Percentiles rank a stretch among this genome's conserved stretches.
These are phyloP conservation scores for Linnemannia exigua DNA, from an alignment of 192 early-diverging fungal species.

Conservation along the genomic window DNA sequence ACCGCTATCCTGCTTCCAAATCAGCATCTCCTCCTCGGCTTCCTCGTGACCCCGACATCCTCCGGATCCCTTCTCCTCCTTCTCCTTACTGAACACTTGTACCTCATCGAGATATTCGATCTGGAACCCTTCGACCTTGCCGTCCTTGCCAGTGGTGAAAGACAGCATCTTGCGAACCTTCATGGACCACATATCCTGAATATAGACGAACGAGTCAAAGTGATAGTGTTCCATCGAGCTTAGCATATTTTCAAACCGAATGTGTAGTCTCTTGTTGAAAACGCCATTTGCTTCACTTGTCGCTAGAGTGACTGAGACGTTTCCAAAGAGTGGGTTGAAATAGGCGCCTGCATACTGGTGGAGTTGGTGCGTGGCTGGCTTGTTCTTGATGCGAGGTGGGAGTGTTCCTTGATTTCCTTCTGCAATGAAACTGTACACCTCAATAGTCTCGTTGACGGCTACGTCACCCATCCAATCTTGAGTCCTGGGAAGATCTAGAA, in stretches of 20 bases:
- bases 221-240: constrained; percentile 29
- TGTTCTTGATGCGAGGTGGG: constrained; percentile 9
- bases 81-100: neutral
- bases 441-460: neutral
- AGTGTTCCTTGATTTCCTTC: neutral
- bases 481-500: constrained; percentile 8
- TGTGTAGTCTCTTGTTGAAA: neutral
- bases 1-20: neutral
- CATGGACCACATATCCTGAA: neutral
- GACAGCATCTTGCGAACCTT: constrained; percentile 4
- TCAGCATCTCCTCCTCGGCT: neutral
- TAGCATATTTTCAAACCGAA: neutral
- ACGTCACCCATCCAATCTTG: constrained; percentile 11
- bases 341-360: constrained; percentile 1
- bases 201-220: constrained; percentile 17
- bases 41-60: neutral
- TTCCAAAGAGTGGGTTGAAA: constrained; percentile 2
- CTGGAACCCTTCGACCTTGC: constrained; percentile 18
- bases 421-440: neutral
- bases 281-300: neutral
- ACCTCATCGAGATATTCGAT: neutral
- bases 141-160: constrained; percentile 4
- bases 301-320: constrained; percentile 12
- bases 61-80: neutral
- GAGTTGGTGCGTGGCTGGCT: neutral